phyloP scores from a whole-genome alignment of 257 asterid species.

The Echites panduratus region DNA sequence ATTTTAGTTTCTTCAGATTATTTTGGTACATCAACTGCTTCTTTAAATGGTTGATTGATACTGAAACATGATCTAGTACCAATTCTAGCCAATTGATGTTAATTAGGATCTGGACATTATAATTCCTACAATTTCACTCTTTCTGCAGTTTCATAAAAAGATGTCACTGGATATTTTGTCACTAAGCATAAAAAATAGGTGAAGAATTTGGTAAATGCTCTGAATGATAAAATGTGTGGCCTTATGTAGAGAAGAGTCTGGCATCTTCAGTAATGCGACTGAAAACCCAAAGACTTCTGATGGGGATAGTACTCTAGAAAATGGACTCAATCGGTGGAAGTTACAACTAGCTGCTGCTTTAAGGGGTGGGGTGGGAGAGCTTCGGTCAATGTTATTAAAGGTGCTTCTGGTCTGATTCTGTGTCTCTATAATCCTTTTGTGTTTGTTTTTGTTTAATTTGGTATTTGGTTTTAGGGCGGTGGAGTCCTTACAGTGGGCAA shows the following conservation, averaged over 20 bases:
- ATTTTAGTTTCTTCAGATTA: background rate
- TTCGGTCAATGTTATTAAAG: constrained; percentile 63
- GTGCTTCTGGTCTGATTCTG: constrained; percentile 32
- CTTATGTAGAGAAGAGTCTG: constrained; percentile 48
- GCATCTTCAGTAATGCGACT: constrained; percentile 32
- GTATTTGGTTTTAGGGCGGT: constrained; percentile 56
- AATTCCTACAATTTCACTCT: background rate
- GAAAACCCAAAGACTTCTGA: constrained; percentile 35
- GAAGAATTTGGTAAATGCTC: background rate
- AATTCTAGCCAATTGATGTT: background rate
- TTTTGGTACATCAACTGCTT: background rate
- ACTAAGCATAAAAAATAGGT: background rate
- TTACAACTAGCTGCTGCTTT: constrained; percentile 71
- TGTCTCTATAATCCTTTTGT: constrained; percentile 12
- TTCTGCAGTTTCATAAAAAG: background rate
- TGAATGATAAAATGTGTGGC: constrained; percentile 12
- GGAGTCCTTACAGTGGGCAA: constrained; percentile 81
- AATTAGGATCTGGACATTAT: background rate
- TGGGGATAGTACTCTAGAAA: constrained; percentile 45
- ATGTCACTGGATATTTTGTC: background rate
- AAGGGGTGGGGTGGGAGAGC: constrained; percentile 64
- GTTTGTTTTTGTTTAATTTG: constrained; percentile 13
- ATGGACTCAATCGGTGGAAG: constrained; percentile 81
- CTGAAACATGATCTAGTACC: background rate
- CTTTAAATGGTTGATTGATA: constrained; percentile 4